Percentiles rank a stretch among this genome's conserved stretches.
Conservation (phyloP, 1,284 basidiomycete genomes). For the Inonotus obliquus region DNA sequence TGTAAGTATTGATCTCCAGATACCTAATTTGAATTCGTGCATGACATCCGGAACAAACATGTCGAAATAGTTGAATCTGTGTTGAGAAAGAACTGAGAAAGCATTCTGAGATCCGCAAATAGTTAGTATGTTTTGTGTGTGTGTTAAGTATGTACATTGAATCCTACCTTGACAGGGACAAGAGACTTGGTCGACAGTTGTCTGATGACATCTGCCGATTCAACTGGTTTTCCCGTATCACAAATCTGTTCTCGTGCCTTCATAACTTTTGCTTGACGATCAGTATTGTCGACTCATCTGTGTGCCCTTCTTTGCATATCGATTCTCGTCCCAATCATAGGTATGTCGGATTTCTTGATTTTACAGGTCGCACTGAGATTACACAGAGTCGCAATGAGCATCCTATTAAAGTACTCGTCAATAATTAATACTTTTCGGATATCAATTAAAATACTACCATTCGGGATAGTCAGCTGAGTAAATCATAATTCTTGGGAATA, state of each 20-base stretch:
- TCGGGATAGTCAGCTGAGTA: slow-evolving; percentile 40
- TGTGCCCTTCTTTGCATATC: neutral
- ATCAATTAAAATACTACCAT: slow-evolving; percentile 25
- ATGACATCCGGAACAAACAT: slow-evolving; percentile 25
- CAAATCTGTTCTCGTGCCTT: slow-evolving; percentile 21
- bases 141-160: too few species aligned
- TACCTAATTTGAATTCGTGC: slow-evolving; percentile 28
- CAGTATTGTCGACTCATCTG: slow-evolving; percentile 1
- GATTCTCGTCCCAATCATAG: slow-evolving; percentile 24
- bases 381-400: slow-evolving; percentile 27
- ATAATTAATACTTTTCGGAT: neutral
- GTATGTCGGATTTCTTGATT: slow-evolving; percentile 21
- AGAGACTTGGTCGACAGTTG: slow-evolving; percentile 16
- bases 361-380: slow-evolving; percentile 28
- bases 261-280: slow-evolving; percentile 13
- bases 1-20: slow-evolving; percentile 27
- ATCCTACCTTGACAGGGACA: slow-evolving; percentile 19
- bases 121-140: too few species aligned
- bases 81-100: slow-evolving; percentile 21
- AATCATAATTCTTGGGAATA: slow-evolving; percentile 32
- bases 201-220: slow-evolving; percentile 9
- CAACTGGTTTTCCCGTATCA: slow-evolving; percentile 16
- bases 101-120: slow-evolving; percentile 21
- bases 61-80: slow-evolving; percentile 20
- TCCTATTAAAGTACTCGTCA: slow-evolving; percentile 19